Evolutionary conservation across 257 asterid genomes (phyloP).

Genomic region (Leonotis leonurus): DNA sequence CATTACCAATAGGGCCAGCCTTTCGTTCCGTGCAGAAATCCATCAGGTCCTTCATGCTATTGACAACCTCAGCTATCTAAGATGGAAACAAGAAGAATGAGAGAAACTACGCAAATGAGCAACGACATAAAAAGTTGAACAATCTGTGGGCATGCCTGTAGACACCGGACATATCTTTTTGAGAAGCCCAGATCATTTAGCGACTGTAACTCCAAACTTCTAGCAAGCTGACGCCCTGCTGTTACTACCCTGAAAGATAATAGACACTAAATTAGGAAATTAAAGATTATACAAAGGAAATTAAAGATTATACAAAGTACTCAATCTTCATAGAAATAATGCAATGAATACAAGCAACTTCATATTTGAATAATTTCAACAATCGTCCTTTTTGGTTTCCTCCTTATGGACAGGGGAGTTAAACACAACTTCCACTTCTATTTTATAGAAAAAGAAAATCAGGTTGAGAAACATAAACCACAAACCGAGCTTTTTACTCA

Average conservation of each 20-base stretch:
- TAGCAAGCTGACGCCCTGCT: slow-evolving; percentile 97
- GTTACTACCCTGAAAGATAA: slow-evolving; percentile 62
- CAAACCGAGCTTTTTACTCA: slow-evolving; percentile 41
- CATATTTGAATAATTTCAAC: not conserved
- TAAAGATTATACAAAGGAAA: no score
- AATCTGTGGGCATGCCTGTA: slow-evolving; percentile 69
- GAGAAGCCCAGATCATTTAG: slow-evolving; percentile 92
- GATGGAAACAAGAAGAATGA: slow-evolving; percentile 8
- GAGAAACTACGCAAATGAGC: not conserved
- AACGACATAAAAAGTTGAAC: no score
- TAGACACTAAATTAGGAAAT: slow-evolving; percentile 4
- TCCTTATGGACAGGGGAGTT: not conserved
- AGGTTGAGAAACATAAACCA: no score
- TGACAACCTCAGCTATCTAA: slow-evolving; percentile 95
- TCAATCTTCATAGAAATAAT: not conserved
- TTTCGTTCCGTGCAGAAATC: slow-evolving; percentile 75
- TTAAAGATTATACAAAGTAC: not conserved
- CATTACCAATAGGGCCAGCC: slow-evolving; percentile 79
- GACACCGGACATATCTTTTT: slow-evolving; percentile 90
- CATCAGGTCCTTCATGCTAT: slow-evolving; percentile 95
- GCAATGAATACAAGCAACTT: not conserved
- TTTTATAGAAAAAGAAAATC: not conserved
- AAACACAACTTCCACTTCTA: not conserved
- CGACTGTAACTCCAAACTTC: slow-evolving; percentile 88
- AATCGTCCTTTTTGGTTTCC: not conserved